Evolutionary conservation across 2,329 filamentous ascomycete species (phyloP).

Genomic region (Podosphaera xanthii): DNA sequence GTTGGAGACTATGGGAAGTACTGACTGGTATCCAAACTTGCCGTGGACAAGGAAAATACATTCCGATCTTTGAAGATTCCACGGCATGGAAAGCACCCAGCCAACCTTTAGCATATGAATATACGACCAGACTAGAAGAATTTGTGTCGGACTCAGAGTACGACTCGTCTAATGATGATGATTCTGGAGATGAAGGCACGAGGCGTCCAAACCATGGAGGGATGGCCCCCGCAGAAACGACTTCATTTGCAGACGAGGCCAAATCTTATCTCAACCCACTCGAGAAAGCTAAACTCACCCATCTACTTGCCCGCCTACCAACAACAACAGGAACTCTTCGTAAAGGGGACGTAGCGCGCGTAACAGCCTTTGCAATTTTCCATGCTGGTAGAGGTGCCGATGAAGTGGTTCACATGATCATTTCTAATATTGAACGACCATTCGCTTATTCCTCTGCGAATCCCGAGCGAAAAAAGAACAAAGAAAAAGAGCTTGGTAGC

Average conservation of each 20-base stretch:
- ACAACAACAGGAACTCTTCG: constrained; percentile 50
- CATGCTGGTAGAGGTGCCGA: constrained; percentile 69
- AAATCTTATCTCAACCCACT: constrained; percentile 51
- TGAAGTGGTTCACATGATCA: constrained; percentile 75
- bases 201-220: constrained; percentile 20
- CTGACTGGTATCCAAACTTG: constrained; percentile 38
- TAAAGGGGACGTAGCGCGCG: constrained; percentile 64
- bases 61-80: constrained; percentile 52
- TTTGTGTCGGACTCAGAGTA: constrained; percentile 71
- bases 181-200: constrained; percentile 28
- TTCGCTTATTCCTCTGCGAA: constrained; percentile 53
- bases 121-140: constrained; percentile 50
- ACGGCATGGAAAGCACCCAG: constrained; percentile 60
- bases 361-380: constrained; percentile 73
- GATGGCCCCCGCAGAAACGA: constrained; percentile 19
- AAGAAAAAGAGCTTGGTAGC: constrained; percentile 18
- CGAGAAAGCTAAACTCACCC: constrained; percentile 62
- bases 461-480: constrained; percentile 24
- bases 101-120: constrained; percentile 56
- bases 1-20: constrained; percentile 76
- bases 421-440: constrained; percentile 60
- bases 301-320: constrained; percentile 65
- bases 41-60: constrained; percentile 26
- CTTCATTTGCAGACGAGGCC: constrained; percentile 13
- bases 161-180: constrained; percentile 68